Percentiles rank a stretch among this genome's conserved stretches.
These are phyloP conservation scores for Puccinia coronata DNA, from an alignment of 1,284 basidiomycete genomes.

Conservation along the genomic window DNA sequence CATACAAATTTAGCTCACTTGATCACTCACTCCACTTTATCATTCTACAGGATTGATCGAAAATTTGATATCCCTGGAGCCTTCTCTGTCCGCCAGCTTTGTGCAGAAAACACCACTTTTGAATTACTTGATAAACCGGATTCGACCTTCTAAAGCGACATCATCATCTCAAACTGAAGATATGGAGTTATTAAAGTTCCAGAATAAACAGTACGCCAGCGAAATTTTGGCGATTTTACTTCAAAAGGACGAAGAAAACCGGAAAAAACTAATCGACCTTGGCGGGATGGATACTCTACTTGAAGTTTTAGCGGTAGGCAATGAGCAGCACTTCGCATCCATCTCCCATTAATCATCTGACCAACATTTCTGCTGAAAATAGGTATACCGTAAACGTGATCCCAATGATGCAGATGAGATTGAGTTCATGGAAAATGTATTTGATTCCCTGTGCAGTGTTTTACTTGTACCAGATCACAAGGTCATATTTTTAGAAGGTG, in stretches of 20 bases:
- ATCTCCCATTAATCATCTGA: not conserved
- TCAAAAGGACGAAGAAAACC: constrained; percentile 61
- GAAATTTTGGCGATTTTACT: constrained; percentile 80
- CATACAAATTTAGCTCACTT: constrained; percentile 14
- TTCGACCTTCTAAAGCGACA: constrained; percentile 66
- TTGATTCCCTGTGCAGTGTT: constrained; percentile 82
- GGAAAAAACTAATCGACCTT: constrained; percentile 8
- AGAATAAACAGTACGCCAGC: constrained; percentile 60
- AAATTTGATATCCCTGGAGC: constrained; percentile 82
- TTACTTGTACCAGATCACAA: constrained; percentile 72
- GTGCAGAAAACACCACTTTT: constrained; percentile 74
- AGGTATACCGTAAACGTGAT: constrained; percentile 83
- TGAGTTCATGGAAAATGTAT: constrained; percentile 96
- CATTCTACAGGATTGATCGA: constrained; percentile 75
- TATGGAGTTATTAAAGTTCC: constrained; percentile 50
- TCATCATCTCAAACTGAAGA: constrained; percentile 56
- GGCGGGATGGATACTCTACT: constrained; percentile 42
- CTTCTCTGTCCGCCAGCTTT: constrained; percentile 70
- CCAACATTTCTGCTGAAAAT: constrained; percentile 17
- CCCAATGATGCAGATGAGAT: constrained; percentile 82
- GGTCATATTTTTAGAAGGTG: constrained; percentile 76
- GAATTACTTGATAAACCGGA: constrained; percentile 76
- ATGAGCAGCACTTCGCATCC: not conserved
- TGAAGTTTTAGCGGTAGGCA: constrained; percentile 47
- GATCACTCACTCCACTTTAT: not conserved